Base-by-base conservation (phyloP, 805 yeast genomes). In the Vanderwaltozyma yarrowii region DNA sequence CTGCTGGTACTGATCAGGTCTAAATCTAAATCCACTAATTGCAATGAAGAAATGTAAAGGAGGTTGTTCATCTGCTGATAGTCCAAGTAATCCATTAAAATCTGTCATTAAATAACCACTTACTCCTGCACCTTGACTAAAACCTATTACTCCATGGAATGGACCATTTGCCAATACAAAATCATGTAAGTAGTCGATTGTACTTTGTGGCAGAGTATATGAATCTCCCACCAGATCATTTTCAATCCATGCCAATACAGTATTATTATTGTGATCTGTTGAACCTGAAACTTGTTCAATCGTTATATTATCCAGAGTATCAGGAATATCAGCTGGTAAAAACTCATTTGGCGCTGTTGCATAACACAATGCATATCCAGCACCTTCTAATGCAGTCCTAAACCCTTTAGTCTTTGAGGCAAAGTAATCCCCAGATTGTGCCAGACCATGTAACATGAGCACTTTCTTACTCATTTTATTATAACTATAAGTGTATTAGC, bases 51-150 rank as follows among this genome's bases (percentile, higher is more conserved):
- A 88, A 50, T 80, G 74, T 45, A 87, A 39, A 6, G 52, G 44
- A 12, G 67, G 66, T 13, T 76, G 80, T 47, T 55, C 49, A 32
- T 47, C 56, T 40, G 35, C 41, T 49, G 72, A 39, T 23, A 60
- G 35, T 15, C 43, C 40, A 25, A 49, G 70, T 66, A 45, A 72
- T 40, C 36, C 67, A 64, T 78, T 74, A 26, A 72, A 66, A 43
- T 74, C 71, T 25, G 82, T 69, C 30, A 82, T 56, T 9, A 84
- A 58, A 5, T 83, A 54, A 1, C 69, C 95, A 1, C 81, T 76
- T n/a, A 89, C 61, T 1, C 89, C 94, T 1, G 95, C 94, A 36
- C 98, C 98, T 61, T 92, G 97, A 21, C 94, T 80, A 54, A 92
- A 92, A 0, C 96, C 96, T 26, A 92, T 57, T 4, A 88, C 56